Base-by-base conservation (phyloP, 1,139 yeast genomes). In the Insectozyma bohioensis region DNA sequence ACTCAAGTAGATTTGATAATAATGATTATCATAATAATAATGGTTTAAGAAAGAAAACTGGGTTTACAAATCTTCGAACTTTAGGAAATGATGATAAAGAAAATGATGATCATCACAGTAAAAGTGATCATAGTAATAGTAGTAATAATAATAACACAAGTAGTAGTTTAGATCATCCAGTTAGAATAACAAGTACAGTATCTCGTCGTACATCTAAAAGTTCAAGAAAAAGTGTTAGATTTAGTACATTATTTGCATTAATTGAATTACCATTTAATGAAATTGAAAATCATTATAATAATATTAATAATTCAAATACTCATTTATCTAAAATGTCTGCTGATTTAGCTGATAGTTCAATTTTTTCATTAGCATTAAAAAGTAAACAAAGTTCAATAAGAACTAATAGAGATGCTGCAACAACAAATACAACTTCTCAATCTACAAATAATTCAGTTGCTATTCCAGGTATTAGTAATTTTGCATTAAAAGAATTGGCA, bases 401-500 rank as follows among this genome's bases (percentile, higher is more conserved):
- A 33, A 50, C 47, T 11, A 40, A 41, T 11, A 22, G 40, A n/a
- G 14, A 34, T 5, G 34, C 29, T 14, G 37, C 44, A 4, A 24
- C 36, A 2, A 37, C 40, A 1, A 25, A 29, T 6, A 34, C 43
- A 14, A 15, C 12, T n/a, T 28, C 25, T 9, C 32, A 33, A 9
- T 37, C 48, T 8, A 51, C 64, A 1, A 48, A 53, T 20, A 56
- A 57, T 32, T 67, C 73, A 1, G 69, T 56, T 35, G 75, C 63
- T 5, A 77, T 76, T 39, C 83, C 85, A 0, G 88, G 87, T 4
- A 75, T 81, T 30, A 75, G 83, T 37, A 71, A 69, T 34, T 67
- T 67, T 34, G 82, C 79, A 2, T 73, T 84, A 31, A 80, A 79
- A 30, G 86, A 80, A 48, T 67, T 85, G 34, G 90, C 92, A 1